These are phyloP conservation scores for Salix koriyanagi DNA, from an alignment of 345 rosid genomes.

Conservation along the genomic window DNA sequence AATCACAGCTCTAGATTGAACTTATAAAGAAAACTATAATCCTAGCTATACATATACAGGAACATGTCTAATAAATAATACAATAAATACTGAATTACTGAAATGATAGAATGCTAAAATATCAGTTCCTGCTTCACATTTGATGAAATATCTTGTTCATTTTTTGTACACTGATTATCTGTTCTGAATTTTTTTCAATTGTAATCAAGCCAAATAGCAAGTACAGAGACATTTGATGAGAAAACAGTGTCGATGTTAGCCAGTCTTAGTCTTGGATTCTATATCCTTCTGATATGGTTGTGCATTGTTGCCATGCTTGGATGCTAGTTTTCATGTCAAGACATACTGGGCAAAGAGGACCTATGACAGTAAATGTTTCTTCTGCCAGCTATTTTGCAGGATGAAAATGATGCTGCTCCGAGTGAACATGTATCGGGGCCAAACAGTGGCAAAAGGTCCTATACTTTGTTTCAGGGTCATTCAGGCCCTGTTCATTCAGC, in stretches of 20 bases:
- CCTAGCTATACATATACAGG: too few relatives aligned
- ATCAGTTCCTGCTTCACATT: too few relatives aligned
- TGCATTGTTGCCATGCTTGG: background rate
- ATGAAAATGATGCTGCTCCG: conserved; percentile 53
- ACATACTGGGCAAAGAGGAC: background rate
- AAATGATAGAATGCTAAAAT: too few relatives aligned
- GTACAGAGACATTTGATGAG: background rate
- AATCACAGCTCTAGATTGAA: too few relatives aligned
- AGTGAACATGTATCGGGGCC: conserved; percentile 44
- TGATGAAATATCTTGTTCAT: background rate
- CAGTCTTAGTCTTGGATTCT: background rate
- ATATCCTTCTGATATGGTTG: conserved; percentile 5
- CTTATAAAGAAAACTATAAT: too few relatives aligned
- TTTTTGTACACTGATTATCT: background rate
- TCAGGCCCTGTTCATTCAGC: conserved; percentile 94
- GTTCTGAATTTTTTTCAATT: background rate
- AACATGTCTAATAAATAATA: too few relatives aligned
- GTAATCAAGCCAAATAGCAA: background rate
- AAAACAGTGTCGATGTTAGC: background rate
- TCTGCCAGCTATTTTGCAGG: conserved; percentile 65
- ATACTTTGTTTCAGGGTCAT: conserved; percentile 78
- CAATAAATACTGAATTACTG: too few relatives aligned
- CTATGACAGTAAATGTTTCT: conserved; percentile 14
- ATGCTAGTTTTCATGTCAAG: background rate
- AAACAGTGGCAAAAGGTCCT: conserved; percentile 55